These are phyloP conservation scores for Klebsormidium nitens DNA, from an alignment of 139 green algal species.

Conservation along the genomic window DNA sequence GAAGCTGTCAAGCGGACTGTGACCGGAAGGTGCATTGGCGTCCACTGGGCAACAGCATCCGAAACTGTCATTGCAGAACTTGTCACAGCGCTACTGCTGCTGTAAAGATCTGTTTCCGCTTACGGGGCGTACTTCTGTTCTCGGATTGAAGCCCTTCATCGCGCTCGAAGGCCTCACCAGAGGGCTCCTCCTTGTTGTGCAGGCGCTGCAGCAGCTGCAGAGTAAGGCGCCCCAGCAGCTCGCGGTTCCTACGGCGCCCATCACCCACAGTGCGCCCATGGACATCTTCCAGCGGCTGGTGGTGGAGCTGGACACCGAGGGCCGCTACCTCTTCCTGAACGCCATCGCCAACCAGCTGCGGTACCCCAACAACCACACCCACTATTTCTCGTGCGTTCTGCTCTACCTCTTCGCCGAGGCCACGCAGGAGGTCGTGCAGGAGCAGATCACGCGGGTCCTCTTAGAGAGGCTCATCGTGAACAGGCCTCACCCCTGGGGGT, in stretches of 20 bases:
- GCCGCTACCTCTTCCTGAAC: slow-evolving; percentile 93
- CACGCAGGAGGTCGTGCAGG: slow-evolving; percentile 62
- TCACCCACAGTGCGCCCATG: slow-evolving; percentile 54
- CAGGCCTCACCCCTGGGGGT: slow-evolving; percentile 81
- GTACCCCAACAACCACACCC: slow-evolving; percentile 97
- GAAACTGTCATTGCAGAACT: too few relatives aligned
- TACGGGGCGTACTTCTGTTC: too few relatives aligned
- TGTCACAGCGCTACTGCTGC: too few relatives aligned
- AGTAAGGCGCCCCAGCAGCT: slow-evolving; percentile 36
- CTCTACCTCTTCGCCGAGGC: slow-evolving; percentile 88
- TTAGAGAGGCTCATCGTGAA: slow-evolving; percentile 99
- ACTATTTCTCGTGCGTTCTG: slow-evolving; percentile 95
- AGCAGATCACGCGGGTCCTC: slow-evolving; percentile 96
- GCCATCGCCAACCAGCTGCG: slow-evolving; percentile 97
- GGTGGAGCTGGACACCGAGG: slow-evolving; percentile 80
- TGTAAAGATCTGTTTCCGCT: too few relatives aligned
- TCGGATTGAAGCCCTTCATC: too few relatives aligned
- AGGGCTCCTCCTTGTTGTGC: slow-evolving; percentile 5
- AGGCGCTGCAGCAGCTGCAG: slow-evolving; percentile 47
- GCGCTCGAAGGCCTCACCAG: too few relatives aligned
- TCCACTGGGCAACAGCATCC: too few relatives aligned
- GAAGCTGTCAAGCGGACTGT: too few relatives aligned
- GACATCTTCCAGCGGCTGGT: slow-evolving; percentile 71
- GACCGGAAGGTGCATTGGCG: too few relatives aligned
- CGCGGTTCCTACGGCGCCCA: slow-evolving; percentile 28